phyloP scores from a whole-genome alignment of 192 early-diverging fungal species.

The Entophlyctis luteolus region DNA sequence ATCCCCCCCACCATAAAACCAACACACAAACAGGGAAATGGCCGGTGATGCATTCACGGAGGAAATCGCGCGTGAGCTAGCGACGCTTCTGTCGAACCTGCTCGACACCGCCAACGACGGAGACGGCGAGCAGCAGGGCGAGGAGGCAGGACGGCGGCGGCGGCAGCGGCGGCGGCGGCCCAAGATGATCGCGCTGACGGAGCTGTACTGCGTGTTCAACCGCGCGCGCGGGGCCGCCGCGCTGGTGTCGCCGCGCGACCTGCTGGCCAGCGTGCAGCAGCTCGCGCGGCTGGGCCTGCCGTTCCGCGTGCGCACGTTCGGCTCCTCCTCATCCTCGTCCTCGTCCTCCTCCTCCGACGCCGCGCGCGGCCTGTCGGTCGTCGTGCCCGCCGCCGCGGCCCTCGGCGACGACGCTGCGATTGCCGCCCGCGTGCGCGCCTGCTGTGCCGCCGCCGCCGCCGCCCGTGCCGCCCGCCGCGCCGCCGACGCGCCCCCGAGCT shows the following conservation, averaged over 20 bases:
- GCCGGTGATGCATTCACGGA: conserved; percentile 82
- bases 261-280: conserved; percentile 69
- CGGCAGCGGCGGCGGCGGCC: conserved; percentile 54
- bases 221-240: conserved; percentile 82
- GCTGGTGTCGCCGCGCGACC: conserved; percentile 91
- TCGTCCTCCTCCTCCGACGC: too few relatives aligned
- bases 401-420: conserved; percentile 69
- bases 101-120: too few relatives aligned
- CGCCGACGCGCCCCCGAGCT: too few relatives aligned
- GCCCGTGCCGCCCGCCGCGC: too few relatives aligned
- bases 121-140: too few relatives aligned
- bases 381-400: too few relatives aligned
- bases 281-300: conserved; percentile 69
- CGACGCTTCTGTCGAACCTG: too few relatives aligned
- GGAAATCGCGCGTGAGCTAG: conserved; percentile 81
- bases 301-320: conserved; percentile 71
- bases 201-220: conserved; percentile 93
- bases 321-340: too few relatives aligned
- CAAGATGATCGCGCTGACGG: conserved; percentile 78
- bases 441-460: too few relatives aligned
- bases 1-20: conserved; percentile 2
- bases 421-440: conserved; percentile 57
- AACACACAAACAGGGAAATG: conserved; percentile 54
- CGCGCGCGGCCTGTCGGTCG: too few relatives aligned
- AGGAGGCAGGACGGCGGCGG: too few relatives aligned